Conservation (phyloP, 2,329 filamentous ascomycete genomes). For the Phyllosticta citrichinensis region DNA sequence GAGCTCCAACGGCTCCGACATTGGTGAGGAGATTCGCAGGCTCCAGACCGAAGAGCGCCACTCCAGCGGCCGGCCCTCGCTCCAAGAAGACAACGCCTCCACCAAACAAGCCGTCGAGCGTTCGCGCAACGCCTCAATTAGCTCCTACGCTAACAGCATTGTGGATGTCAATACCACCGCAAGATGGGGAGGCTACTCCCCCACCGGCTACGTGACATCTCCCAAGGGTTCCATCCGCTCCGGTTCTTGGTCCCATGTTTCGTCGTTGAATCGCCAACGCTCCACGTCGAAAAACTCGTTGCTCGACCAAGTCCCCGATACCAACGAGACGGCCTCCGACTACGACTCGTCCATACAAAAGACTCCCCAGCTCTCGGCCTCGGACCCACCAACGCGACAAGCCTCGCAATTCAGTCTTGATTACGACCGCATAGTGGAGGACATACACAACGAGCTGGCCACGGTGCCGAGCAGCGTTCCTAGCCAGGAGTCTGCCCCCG, state of each 20-base stretch:
- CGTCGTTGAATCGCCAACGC: conserved; percentile 24
- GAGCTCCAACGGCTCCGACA: conserved; percentile 60
- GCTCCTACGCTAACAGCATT: conserved; percentile 48
- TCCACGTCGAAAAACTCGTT: conserved; percentile 32
- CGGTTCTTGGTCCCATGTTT: conserved; percentile 32
- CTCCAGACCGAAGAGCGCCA: conserved; percentile 62
- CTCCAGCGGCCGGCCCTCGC: conserved; percentile 56
- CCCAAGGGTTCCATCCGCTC: conserved; percentile 52
- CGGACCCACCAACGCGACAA: conserved; percentile 3
- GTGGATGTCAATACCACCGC: conserved; percentile 58
- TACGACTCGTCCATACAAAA: conserved; percentile 4
- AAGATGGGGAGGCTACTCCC: conserved; percentile 60
- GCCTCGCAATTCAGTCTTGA: conserved; percentile 20
- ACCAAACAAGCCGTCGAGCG: conserved; percentile 15
- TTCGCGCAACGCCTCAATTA: conserved; percentile 32
- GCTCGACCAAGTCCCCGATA: conserved; percentile 32
- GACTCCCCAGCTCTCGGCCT: neutral
- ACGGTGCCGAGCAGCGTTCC: conserved; percentile 6
- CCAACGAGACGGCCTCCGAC: conserved; percentile 19
- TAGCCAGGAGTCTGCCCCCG: conserved; percentile 5
- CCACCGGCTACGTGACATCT: conserved; percentile 57
- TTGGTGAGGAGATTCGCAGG: conserved; percentile 67
- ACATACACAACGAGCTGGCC: conserved; percentile 19
- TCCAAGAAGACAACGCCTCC: conserved; percentile 4
- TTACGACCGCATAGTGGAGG: conserved; percentile 27